These are phyloP conservation scores for Coniosporium tulheliwenetii DNA, from an alignment of 2,329 filamentous ascomycete species.

Conservation along the genomic window DNA sequence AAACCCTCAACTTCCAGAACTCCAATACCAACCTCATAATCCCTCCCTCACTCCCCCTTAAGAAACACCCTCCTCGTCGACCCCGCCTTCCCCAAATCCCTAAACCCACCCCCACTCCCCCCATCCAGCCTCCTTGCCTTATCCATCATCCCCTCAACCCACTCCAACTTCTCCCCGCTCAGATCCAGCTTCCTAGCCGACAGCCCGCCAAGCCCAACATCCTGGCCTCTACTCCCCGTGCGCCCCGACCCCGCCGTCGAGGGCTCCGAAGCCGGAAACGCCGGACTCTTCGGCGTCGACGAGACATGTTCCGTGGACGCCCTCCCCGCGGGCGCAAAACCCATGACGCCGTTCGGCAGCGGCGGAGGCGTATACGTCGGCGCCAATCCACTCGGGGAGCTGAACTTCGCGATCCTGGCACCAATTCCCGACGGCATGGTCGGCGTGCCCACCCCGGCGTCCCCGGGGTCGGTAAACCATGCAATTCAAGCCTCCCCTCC, in stretches of 20 bases:
- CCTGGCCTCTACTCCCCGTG: slow-evolving; percentile 20
- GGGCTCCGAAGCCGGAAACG: slow-evolving; percentile 2
- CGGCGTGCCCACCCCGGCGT: not conserved
- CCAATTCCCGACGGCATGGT: too few relatives aligned
- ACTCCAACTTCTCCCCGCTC: slow-evolving; percentile 55
- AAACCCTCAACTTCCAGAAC: too few relatives aligned
- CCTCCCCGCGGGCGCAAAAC: too few relatives aligned
- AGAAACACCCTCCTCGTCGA: slow-evolving; percentile 58
- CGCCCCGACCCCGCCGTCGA: slow-evolving; percentile 12
- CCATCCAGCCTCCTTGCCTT: slow-evolving; percentile 55
- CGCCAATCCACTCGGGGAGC: too few relatives aligned
- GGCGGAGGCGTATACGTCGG: too few relatives aligned
- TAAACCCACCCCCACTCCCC: slow-evolving; percentile 33
- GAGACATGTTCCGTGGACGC: too few relatives aligned
- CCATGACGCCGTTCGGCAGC: too few relatives aligned
- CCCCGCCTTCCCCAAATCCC: slow-evolving; percentile 56
- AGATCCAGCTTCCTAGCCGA: slow-evolving; percentile 48
- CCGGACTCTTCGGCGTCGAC: too few relatives aligned
- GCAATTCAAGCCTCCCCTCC: slow-evolving; percentile 39
- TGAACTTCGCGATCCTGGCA: too few relatives aligned
- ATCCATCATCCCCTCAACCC: slow-evolving; percentile 73
- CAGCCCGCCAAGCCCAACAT: slow-evolving; percentile 56
- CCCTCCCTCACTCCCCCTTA: slow-evolving; percentile 17
- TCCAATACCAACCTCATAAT: too few relatives aligned
- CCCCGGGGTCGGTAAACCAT: slow-evolving; percentile 22